phyloP scores from a whole-genome alignment of 371 early-diverging fungal species.

The Apophysomyces sp. region DNA sequence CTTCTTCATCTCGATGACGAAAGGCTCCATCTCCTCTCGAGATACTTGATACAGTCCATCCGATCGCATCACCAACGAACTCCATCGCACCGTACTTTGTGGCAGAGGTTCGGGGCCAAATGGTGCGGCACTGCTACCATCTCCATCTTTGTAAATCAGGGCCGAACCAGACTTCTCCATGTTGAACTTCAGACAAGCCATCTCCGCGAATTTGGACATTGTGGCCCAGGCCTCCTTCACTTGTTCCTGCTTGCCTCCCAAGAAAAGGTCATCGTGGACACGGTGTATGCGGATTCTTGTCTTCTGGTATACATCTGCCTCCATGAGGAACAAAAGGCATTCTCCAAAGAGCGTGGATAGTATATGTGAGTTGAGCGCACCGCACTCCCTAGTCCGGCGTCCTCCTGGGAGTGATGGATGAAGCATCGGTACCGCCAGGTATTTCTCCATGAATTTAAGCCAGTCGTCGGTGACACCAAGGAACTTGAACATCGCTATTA shows the following conservation, averaged over 20 bases:
- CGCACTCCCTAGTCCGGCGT: constrained; percentile 1
- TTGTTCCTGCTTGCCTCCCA: constrained; percentile 1
- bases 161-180: constrained; percentile 17
- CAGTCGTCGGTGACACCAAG: constrained; percentile 11
- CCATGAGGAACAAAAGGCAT: constrained; percentile 13
- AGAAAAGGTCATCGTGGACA: constrained; percentile 16
- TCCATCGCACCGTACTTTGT: constrained; percentile 6
- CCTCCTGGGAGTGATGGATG: not conserved
- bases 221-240: constrained; percentile 8
- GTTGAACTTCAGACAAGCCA: constrained; percentile 13
- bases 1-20: constrained; percentile 4
- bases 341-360: constrained; percentile 12
- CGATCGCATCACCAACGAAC: constrained; percentile 3
- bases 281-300: constrained; percentile 3
- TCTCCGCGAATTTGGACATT: constrained; percentile 5
- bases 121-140: not conserved
- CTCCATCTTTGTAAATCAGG: not conserved
- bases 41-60: constrained; percentile 6
- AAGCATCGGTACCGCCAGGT: constrained; percentile 10
- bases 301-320: constrained; percentile 2
- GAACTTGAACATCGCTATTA: constrained; percentile 9
- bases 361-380: constrained; percentile 13
- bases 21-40: not conserved
- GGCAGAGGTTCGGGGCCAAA: constrained; percentile 12
- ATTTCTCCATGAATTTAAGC: constrained; percentile 8